Conservation (phyloP, 2,329 filamentous ascomycete species). For the Aspergillus sojae region DNA sequence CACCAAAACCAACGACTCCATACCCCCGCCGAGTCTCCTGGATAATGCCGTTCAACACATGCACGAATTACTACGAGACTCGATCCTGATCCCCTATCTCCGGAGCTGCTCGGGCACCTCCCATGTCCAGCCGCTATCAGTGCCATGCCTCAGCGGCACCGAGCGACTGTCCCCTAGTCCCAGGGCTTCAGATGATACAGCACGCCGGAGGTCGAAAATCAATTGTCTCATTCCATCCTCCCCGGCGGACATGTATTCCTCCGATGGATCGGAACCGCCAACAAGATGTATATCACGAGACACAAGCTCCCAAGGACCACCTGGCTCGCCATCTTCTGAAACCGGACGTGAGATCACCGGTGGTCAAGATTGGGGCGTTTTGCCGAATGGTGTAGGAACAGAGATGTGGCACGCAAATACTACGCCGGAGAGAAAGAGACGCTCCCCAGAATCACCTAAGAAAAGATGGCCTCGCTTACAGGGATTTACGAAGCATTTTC, state of each 20-base stretch:
- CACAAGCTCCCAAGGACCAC: not conserved
- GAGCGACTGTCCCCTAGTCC: not conserved
- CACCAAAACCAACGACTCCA: not conserved
- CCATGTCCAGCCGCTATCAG: constrained; percentile 4
- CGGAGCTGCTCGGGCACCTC: constrained; percentile 1
- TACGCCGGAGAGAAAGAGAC: not conserved
- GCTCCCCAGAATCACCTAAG: not conserved
- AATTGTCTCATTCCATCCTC: not conserved
- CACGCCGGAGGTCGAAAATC: not conserved
- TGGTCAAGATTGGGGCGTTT: not conserved
- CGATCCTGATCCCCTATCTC: constrained; percentile 6
- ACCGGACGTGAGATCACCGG: not conserved
- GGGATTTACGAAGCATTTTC: not conserved
- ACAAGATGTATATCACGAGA: not conserved
- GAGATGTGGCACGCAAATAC: not conserved
- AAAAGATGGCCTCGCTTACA: not conserved
- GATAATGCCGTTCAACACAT: constrained; percentile 1
- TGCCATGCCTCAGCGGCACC: not conserved
- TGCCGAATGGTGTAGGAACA: not conserved
- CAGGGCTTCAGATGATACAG: not conserved
- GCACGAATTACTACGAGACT: constrained; percentile 8
- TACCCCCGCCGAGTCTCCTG: not conserved
- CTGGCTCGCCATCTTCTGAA: not conserved
- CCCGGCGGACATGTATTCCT: not conserved
- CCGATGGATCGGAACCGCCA: not conserved